Conservation (phyloP, 768 basidiomycete genomes). For the Clavulina sp. region DNA sequence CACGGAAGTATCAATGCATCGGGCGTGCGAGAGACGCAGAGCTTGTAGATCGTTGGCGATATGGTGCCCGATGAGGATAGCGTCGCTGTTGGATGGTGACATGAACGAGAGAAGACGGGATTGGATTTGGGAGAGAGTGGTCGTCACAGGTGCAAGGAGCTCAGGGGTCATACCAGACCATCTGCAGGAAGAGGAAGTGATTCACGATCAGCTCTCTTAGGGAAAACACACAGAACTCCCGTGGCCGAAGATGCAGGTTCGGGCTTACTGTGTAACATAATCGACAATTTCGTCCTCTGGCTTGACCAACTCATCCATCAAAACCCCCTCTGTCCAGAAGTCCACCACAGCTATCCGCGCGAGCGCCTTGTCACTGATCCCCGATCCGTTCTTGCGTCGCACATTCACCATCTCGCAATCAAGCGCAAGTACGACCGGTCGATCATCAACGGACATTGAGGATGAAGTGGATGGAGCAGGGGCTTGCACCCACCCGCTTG, state of each 20-base stretch:
- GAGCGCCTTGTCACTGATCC: slow-evolving; percentile 68
- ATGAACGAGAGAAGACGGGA: slow-evolving; percentile 35
- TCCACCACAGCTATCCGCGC: slow-evolving; percentile 77
- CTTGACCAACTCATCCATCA: slow-evolving; percentile 84
- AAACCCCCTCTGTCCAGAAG: slow-evolving; percentile 43
- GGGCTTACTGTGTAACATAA: slow-evolving; percentile 70
- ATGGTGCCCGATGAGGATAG: slow-evolving; percentile 86
- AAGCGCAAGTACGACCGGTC: slow-evolving; percentile 59
- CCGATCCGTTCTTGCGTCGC: too few species aligned
- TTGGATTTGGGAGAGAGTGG: slow-evolving; percentile 68
- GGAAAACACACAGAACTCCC: background rate
- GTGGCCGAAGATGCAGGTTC: background rate
- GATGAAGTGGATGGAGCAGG: slow-evolving; percentile 23
- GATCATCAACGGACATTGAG: slow-evolving; percentile 17
- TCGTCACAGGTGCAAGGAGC: slow-evolving; percentile 48
- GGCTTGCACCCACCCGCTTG: slow-evolving; percentile 68
- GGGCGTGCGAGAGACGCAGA: slow-evolving; percentile 68
- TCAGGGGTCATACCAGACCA: slow-evolving; percentile 89
- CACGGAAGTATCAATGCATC: slow-evolving; percentile 83
- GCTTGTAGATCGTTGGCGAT: slow-evolving; percentile 87
- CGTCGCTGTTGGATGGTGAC: slow-evolving; percentile 25
- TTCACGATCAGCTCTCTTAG: too few species aligned
- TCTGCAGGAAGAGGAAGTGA: slow-evolving; percentile 22
- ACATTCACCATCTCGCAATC: slow-evolving; percentile 87
- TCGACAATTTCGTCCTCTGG: slow-evolving; percentile 71